Base-by-base conservation (phyloP, 169 alveolate genomes). In the Cardiosporidium cionae region DNA sequence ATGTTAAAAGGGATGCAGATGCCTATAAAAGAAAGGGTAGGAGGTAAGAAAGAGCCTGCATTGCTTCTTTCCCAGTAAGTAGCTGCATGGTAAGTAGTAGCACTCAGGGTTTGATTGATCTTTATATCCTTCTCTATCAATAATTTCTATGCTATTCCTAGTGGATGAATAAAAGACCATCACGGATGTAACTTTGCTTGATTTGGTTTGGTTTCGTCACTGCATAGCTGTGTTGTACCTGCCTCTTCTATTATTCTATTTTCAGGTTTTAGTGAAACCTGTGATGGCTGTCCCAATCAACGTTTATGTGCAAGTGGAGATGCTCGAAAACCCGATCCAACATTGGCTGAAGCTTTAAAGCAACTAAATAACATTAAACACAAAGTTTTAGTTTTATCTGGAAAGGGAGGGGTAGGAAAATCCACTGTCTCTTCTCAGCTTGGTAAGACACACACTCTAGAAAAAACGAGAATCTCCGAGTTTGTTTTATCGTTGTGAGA, bases 371-470 rank as follows among this genome's bases (percentile, higher is more conserved):
- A 85, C 54, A 94, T 97, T 7, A 92, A 91, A 79, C 80, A 86
- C 71, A 92, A 92, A 34, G 85, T 96, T 16, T 78, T 97, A 31
- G 90, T 97, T 0, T 80, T 96, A 25, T 93, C 98, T 29, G 99
- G 99, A 0, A 97, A 97, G 82, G 99, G 99, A n/a, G 99, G 99
- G 2, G 99, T 97, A n/a, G 99, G 99, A 7, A 97, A 97, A 80
- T 91, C 98, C 65, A 96, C 99, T 0, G 90, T 96, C 32, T 88
- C 99, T 52, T 88, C 98, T 0, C 98, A 97, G 87, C 78, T 97
- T 3, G 79, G 76, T 67, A 65, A 32, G 66, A 7, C 2, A 4
- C 4, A 22, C 0, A n/a, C n/a, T n/a, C n/a, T n/a, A n/a, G n/a
- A n/a, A n/a, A n/a, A n/a, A n/a, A n/a, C n/a, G n/a, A n/a, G n/a